Evolutionary conservation across 2,329 filamentous ascomycete species (phyloP).

Genomic region (Microsporum audouinii): DNA sequence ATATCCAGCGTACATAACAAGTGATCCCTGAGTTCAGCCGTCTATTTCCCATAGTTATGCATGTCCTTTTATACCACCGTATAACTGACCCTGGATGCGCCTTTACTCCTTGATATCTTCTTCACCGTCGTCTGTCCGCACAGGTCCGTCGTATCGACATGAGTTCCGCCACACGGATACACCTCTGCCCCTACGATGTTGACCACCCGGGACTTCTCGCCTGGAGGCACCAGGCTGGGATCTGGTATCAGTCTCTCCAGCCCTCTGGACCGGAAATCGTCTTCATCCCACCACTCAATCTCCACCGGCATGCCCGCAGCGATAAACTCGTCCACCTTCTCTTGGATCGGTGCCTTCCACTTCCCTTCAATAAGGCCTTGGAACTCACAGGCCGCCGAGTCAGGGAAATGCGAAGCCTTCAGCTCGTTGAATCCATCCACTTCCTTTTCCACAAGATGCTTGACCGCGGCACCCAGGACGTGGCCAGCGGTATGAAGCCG

Average conservation of each 20-base stretch:
- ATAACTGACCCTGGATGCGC: neutral
- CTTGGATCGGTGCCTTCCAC: slow-evolving; percentile 52
- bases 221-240: slow-evolving; percentile 32
- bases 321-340: slow-evolving; percentile 49
- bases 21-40: neutral
- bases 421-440: slow-evolving; percentile 50
- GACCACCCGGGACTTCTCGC: slow-evolving; percentile 54
- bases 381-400: slow-evolving; percentile 57
- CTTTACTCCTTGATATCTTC: slow-evolving; percentile 5
- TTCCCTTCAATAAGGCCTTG: slow-evolving; percentile 53
- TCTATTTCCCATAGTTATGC: neutral
- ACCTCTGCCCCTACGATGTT: slow-evolving; percentile 56
- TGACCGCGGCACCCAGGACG: slow-evolving; percentile 57
- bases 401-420: slow-evolving; percentile 62
- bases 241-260: slow-evolving; percentile 48
- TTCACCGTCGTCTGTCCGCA: slow-evolving; percentile 18
- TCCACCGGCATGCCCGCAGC: slow-evolving; percentile 45
- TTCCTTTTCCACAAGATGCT: slow-evolving; percentile 40
- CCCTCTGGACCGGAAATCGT: slow-evolving; percentile 46
- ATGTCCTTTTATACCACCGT: neutral
- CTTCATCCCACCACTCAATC: slow-evolving; percentile 57
- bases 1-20: neutral
- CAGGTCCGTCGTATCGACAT: slow-evolving; percentile 50
- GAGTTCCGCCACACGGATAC: slow-evolving; percentile 66
- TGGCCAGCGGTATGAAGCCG: slow-evolving; percentile 64